Base-by-base conservation (phyloP, 805 yeast species). In the Suhomyces xylopsoci region DNA sequence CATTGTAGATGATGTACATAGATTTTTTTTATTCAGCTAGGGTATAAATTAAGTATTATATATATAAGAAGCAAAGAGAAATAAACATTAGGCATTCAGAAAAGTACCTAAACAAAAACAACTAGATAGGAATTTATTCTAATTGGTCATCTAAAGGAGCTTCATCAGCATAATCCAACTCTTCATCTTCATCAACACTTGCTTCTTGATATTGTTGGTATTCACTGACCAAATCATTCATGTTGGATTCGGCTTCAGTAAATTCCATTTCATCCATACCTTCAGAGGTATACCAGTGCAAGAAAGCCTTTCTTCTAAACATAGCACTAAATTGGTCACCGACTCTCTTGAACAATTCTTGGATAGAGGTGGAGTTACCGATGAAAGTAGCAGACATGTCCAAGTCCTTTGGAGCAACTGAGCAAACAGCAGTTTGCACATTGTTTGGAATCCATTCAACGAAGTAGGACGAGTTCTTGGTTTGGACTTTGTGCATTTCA, bases 381-480 rank as follows among this genome's bases (percentile, higher is more conserved):
- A 91, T 85, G 66, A 90, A 90, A 10, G 97, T 91, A 45, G 97
- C 97, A 53, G 96, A 77, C 89, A 88, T 89, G 66, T 88, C 92
- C 62, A 87, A 78, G 64, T 81, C 93, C 70, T 81, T 82, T 62
- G 97, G 96, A 38, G 97, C 88, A 55, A 90, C 94, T 20, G 92
- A 84, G 74, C 97, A 91, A 52, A 91, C 90, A 47, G 97, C 91
- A 36, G 96, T 87, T 78, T 91, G 97, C 59, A 91, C 96, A 67
- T 91, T 91, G 73, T 89, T 89, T 63, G 97, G 97, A 74, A 91
- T 91, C 97, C 97, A 91, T 71, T 90, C 96, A 50, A 91, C 97
- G 65, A 91, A 91, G 70, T 87, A 85, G 54, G 85, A 83, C 22
- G 90, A 79, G 73, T 90, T 87, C 74, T 87, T 85, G 56, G 86